phyloP scores from a whole-genome alignment of 768 basidiomycete genomes.

The Nidularia pulvinata region DNA sequence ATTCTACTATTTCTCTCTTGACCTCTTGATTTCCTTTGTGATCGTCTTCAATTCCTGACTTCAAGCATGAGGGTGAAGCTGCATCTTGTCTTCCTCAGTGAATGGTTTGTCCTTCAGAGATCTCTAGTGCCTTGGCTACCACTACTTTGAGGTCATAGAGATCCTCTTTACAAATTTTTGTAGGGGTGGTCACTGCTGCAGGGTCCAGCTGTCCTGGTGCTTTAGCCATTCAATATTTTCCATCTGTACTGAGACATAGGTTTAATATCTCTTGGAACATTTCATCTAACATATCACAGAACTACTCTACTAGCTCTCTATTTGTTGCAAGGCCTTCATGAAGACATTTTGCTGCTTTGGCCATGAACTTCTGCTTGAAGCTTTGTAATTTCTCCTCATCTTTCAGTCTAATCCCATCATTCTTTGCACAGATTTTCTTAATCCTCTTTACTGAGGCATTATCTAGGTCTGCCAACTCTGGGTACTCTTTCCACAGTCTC shows the following conservation, averaged over 20 bases:
- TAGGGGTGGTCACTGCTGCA: neutral
- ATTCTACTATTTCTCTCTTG: neutral
- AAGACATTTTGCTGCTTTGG: neutral
- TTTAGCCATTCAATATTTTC: neutral
- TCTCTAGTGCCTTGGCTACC: neutral
- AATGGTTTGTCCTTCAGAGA: neutral
- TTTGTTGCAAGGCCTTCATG: neutral
- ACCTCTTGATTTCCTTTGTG: neutral
- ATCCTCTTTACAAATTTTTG: neutral
- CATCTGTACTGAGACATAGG: neutral
- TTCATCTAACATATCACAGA: neutral
- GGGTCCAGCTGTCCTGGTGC: neutral
- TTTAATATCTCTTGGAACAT: neutral
- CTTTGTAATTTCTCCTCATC: neutral
- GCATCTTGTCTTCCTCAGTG: neutral
- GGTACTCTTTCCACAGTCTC: neutral
- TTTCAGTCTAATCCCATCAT: neutral
- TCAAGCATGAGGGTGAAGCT: neutral
- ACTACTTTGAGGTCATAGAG: neutral
- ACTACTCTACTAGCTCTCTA: neutral
- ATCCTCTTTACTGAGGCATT: neutral
- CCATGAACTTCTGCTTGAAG: neutral
- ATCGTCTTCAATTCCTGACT: neutral
- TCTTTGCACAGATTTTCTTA: neutral
- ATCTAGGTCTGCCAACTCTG: neutral